Percentiles rank a stretch among this genome's conserved stretches.
These are phyloP conservation scores for Amoebophrya sp. DNA, from an alignment of 169 alveolate genomes.

Conservation along the genomic window DNA sequence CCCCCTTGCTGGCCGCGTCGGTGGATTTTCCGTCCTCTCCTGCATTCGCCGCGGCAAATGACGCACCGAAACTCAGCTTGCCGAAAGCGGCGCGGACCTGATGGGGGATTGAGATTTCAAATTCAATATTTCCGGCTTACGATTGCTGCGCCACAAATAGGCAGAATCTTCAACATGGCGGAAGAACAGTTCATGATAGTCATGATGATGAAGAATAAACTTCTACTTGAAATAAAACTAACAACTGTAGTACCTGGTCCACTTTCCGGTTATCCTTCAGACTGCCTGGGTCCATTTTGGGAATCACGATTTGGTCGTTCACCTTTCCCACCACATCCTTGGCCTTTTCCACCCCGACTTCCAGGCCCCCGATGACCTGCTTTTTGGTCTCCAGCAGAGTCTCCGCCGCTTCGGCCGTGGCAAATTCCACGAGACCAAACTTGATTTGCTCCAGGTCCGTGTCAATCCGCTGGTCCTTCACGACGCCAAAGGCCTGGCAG, in stretches of 20 bases:
- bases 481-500: neutral
- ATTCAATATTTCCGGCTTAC: too few species aligned
- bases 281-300: neutral
- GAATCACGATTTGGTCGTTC: neutral
- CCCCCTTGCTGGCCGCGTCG: too few species aligned
- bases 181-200: too few species aligned
- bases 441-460: neutral
- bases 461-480: neutral
- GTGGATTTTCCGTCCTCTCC: too few species aligned
- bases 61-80: too few species aligned
- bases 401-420: neutral
- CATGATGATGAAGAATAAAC: too few species aligned
- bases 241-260: neutral
- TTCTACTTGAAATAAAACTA: too few species aligned
- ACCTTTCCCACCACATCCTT: neutral
- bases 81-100: too few species aligned
- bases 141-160: too few species aligned
- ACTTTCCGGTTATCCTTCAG: neutral
- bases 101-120: too few species aligned
- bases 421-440: neutral
- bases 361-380: neutral
- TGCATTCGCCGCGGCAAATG: too few species aligned
- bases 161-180: too few species aligned
- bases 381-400: neutral
- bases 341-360: neutral